Evolutionary conservation across 305 asterid genomes (phyloP).

Genomic region (Plantago lanceolata): DNA sequence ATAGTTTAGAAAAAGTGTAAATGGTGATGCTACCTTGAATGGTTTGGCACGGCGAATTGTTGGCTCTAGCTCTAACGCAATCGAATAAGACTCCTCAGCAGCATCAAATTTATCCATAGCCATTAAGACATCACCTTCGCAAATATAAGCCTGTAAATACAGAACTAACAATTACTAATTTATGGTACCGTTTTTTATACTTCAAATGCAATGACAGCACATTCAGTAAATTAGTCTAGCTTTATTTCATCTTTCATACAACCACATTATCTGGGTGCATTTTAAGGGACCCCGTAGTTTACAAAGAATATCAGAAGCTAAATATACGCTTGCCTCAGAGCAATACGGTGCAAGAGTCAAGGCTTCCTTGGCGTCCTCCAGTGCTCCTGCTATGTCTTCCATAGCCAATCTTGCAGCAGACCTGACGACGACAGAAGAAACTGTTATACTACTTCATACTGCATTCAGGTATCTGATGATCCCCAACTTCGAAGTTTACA

Average conservation of each 20-base stretch:
- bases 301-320: not conserved
- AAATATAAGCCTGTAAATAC: conserved; percentile 57
- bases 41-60: conserved; percentile 70
- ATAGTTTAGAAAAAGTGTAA: not conserved
- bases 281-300: no score
- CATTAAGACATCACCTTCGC: conserved; percentile 77
- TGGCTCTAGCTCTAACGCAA: conserved; percentile 62
- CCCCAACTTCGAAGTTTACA: no score
- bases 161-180: conserved; percentile 8
- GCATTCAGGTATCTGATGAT: conserved; percentile 4
- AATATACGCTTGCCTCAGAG: conserved; percentile 44
- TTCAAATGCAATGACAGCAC: conserved; percentile 2
- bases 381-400: conserved; percentile 59
- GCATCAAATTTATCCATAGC: conserved; percentile 48
- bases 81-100: conserved; percentile 64
- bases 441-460: conserved; percentile 1
- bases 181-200: not conserved
- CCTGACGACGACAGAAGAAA: conserved; percentile 35
- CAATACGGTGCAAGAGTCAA: conserved; percentile 53
- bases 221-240: not conserved
- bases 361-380: conserved; percentile 64
- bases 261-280: no score
- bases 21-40: conserved; percentile 55
- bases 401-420: conserved; percentile 58
- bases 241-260: no score